phyloP scores from a whole-genome alignment of 768 basidiomycete genomes.

The Xerocomus potaroensis region DNA sequence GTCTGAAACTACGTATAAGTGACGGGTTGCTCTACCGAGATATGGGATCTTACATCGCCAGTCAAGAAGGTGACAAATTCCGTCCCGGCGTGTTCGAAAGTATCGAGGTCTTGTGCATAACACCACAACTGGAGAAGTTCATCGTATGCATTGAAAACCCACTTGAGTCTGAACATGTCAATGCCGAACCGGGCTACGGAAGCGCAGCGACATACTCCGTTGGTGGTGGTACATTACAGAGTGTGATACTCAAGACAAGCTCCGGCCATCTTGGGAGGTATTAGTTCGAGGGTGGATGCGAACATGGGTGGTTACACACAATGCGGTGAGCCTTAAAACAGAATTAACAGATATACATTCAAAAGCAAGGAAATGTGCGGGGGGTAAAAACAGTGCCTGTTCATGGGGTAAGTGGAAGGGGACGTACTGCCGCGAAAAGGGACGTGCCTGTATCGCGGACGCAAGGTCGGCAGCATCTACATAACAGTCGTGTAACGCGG shows the following conservation, averaged over 20 bases:
- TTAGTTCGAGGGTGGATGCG: slow-evolving; percentile 5
- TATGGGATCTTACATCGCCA: slow-evolving; percentile 45
- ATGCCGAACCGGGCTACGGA: neutral
- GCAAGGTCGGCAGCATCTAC: slow-evolving; percentile 78
- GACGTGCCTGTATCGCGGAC: slow-evolving; percentile 54
- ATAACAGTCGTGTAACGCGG: slow-evolving; percentile 64
- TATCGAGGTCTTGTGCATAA: slow-evolving; percentile 60
- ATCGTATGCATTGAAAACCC: slow-evolving; percentile 57
- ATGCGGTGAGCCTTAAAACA: slow-evolving; percentile 57
- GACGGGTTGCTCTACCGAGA: neutral
- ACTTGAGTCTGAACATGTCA: slow-evolving; percentile 44
- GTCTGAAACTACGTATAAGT: slow-evolving; percentile 9
- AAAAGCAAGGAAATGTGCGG: slow-evolving; percentile 68
- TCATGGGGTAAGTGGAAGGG: neutral
- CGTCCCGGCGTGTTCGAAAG: slow-evolving; percentile 60
- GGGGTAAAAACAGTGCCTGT: slow-evolving; percentile 59
- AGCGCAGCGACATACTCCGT: slow-evolving; percentile 48
- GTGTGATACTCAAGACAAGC: slow-evolving; percentile 59
- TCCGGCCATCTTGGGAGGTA: slow-evolving; percentile 58
- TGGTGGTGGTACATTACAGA: slow-evolving; percentile 65
- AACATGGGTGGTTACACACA: slow-evolving; percentile 45
- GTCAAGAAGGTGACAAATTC: slow-evolving; percentile 55
- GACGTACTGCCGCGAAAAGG: neutral
- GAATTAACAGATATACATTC: slow-evolving; percentile 54
- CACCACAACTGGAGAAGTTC: slow-evolving; percentile 63